Conservation (phyloP, 257 asterid genomes). For the Ajuga chamaepitys region DNA sequence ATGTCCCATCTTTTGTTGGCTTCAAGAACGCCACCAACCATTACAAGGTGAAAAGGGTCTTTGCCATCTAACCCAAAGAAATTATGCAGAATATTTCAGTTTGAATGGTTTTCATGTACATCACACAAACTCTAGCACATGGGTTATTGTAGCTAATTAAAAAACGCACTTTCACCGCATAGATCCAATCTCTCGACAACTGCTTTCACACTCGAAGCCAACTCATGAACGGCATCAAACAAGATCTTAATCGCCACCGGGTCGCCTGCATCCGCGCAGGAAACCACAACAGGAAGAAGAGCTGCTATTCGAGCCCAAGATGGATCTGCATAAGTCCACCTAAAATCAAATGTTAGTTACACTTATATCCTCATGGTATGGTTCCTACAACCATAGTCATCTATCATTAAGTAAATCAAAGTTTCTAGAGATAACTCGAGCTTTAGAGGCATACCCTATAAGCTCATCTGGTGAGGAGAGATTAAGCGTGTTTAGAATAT, state of each 20-base stretch:
- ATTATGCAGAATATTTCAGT: background rate
- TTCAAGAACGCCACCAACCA: conserved; percentile 82
- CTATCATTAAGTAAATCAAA: background rate
- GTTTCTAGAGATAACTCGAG: background rate
- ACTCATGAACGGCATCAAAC: conserved; percentile 54
- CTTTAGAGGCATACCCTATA: conserved; percentile 47
- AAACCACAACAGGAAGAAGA: conserved; percentile 60
- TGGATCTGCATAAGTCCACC: conserved; percentile 82
- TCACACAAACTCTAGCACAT: background rate
- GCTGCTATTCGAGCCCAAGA: conserved; percentile 81
- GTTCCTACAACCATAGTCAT: background rate
- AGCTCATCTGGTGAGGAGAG: conserved; percentile 84
- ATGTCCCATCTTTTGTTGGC: conserved; percentile 76
- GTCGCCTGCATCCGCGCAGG: conserved; percentile 71
- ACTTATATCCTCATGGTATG: background rate
- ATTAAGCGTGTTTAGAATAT: conserved; percentile 38
- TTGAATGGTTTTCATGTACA: background rate
- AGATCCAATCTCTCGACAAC: conserved; percentile 64
- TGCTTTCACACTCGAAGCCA: conserved; percentile 79
- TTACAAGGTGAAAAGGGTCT: conserved; percentile 63
- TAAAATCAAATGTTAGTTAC: conserved; percentile 25
- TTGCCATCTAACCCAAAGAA: conserved; percentile 41
- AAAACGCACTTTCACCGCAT: conserved; percentile 59
- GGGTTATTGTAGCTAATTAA: background rate
- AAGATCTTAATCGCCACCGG: conserved; percentile 53